Base-by-base conservation (phyloP, 139 green algal species). In the Chlamydomonas sp. region DNA sequence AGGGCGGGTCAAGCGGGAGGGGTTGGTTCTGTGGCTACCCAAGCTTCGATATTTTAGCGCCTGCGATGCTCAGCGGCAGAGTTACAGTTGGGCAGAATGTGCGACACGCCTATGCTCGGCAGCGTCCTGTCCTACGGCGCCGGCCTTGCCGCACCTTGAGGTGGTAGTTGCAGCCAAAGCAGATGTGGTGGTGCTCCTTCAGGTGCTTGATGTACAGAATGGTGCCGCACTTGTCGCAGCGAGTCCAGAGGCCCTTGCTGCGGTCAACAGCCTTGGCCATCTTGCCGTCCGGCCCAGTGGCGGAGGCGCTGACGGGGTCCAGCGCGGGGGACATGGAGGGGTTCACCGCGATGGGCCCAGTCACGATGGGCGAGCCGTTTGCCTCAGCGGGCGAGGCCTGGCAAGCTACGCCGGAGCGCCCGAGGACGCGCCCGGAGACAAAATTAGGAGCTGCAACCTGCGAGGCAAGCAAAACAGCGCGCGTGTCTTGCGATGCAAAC, bases 171-270 rank as follows among this genome's bases (percentile, higher is more conserved):
- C 95, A 97, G 61, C 92, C 91, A 78, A 96, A 96, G 92, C 95
- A 97, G 85, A 97, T 96, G 80, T 95, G 91, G 81, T 96, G 90
- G 86, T 96, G 94, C 92, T 96, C 92, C 92, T 95, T 96, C 61
- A 96, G 84, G 89, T 96, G 94, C 92, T 96, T 97, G 86, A 96
- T 95, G 93, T 97, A 97, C 83, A 97, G 90, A 77, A 96, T 97
- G 62, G 96, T 93, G 49, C 95, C 95, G 83, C 95, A 97, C 88
- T 96, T 93, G 89, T 97, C 95, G 84, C 95, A 97, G 79, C 95
- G 92, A 0, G 94, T 96, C 95, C 95, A 97, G 68, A 97, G 91
- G 67, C 95, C 94, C 90, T 96, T 93, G 89, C 89, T 94, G 85
- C 93, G 91, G 84, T 96, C 93, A 49, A 93, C 90, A 57, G 85